Percentiles rank a stretch among this genome's conserved stretches.
Evolutionary conservation across 1,284 basidiomycete species (phyloP).

Genomic region (Rhodotorula sp.): DNA sequence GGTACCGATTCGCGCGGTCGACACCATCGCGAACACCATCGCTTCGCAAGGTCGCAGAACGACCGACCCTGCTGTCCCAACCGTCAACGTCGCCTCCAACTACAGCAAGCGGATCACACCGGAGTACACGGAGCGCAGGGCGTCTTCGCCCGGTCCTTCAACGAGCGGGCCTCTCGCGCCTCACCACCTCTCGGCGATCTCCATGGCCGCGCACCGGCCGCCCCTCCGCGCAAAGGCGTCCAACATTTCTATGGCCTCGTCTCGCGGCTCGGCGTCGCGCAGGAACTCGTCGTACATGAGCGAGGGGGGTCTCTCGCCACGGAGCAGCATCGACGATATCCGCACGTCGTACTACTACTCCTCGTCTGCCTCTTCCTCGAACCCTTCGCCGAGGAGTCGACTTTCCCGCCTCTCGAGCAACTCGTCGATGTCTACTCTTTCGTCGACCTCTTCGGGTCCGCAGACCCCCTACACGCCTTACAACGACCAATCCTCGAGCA

Average conservation of each 20-base stretch:
- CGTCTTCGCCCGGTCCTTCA: not conserved
- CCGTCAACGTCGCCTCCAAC: too few relatives aligned
- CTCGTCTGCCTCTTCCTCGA: not conserved
- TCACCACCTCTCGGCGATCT: not conserved
- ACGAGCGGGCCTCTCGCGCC: not conserved
- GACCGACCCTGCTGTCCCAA: not conserved
- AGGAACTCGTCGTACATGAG: not conserved
- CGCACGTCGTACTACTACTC: not conserved
- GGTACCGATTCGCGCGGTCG: too few relatives aligned
- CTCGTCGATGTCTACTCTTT: slow-evolving; percentile 9
- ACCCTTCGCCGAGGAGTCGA: not conserved
- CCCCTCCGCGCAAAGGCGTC: not conserved
- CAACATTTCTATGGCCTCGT: not conserved
- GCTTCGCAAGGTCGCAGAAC: too few relatives aligned
- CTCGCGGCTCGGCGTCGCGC: not conserved
- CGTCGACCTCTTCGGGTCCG: slow-evolving; percentile 12
- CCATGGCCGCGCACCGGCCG: not conserved
- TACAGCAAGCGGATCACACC: slow-evolving; percentile 16
- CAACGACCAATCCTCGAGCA: not conserved
- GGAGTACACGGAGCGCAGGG: not conserved
- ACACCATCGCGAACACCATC: too few relatives aligned
- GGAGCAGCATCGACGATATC: not conserved
- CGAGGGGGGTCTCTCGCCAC: not conserved
- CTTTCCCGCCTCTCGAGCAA: slow-evolving; percentile 5
- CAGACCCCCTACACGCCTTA: slow-evolving; percentile 3